Percentiles rank a stretch among this genome's conserved stretches.
Conservation (phyloP, 208 protist genomes). For the Trypanosoma brucei region DNA sequence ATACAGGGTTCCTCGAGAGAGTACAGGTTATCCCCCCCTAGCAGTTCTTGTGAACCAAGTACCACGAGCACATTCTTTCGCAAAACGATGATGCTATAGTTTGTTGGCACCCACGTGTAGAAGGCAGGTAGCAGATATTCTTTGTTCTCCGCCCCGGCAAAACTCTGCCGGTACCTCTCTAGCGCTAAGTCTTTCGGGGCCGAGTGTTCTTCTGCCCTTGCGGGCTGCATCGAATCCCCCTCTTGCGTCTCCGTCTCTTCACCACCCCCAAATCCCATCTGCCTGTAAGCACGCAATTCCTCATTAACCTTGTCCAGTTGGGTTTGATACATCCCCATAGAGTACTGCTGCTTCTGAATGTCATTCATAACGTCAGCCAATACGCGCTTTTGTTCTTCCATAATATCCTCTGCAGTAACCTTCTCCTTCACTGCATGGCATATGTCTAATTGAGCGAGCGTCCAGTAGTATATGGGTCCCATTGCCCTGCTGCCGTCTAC, state of each 20-base stretch:
- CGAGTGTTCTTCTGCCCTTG: constrained; percentile 3
- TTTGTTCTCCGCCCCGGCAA: constrained; percentile 62
- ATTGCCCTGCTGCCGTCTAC: constrained; percentile 73
- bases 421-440: constrained; percentile 67
- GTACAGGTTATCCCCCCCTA: constrained; percentile 27
- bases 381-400: constrained; percentile 46
- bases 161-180: constrained; percentile 61
- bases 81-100: constrained; percentile 65
- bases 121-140: constrained; percentile 74
- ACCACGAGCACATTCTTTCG: constrained; percentile 64
- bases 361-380: constrained; percentile 66
- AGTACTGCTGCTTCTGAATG: constrained; percentile 66
- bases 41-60: constrained; percentile 35
- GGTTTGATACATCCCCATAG: constrained; percentile 67
- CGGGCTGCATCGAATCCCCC: constrained; percentile 1
- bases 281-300: constrained; percentile 52
- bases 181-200: neutral
- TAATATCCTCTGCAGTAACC: constrained; percentile 43
- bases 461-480: constrained; percentile 88
- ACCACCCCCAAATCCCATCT: constrained; percentile 5
- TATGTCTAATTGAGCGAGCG: constrained; percentile 78
- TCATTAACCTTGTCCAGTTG: constrained; percentile 76
- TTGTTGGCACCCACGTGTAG: constrained; percentile 67
- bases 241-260: neutral
- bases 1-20: constrained; percentile 60